phyloP scores from a whole-genome alignment of 768 basidiomycete genomes.

The Termitomyces sp. region DNA sequence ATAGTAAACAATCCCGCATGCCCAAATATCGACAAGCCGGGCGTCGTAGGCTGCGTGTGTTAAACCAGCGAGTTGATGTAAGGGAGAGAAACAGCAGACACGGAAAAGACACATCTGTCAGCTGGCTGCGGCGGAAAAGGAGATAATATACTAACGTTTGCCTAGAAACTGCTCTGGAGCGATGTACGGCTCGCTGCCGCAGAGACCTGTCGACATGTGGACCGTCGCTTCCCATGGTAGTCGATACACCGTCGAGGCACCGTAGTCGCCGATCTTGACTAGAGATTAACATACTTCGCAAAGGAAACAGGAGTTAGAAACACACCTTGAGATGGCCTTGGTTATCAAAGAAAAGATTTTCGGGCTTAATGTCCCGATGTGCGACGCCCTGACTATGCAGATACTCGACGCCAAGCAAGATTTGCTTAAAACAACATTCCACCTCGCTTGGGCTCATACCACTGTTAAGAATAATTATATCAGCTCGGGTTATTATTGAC shows the following conservation, averaged over 20 bases:
- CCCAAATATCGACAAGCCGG: conserved; percentile 96
- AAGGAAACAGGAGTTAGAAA: background rate
- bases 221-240: conserved; percentile 97
- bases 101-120: conserved; percentile 31
- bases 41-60: conserved; percentile 82
- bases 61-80: background rate
- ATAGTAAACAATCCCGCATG: conserved; percentile 95
- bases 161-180: conserved; percentile 96
- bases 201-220: conserved; percentile 95
- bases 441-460: conserved; percentile 87
- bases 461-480: conserved; percentile 18
- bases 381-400: conserved; percentile 96
- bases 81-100: conserved; percentile 5
- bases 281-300: background rate
- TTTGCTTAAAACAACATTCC: conserved; percentile 98
- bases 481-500: conserved; percentile 11
- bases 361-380: conserved; percentile 97
- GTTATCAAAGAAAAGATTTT: conserved; percentile 93
- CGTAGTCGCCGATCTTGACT: conserved; percentile 90
- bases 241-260: conserved; percentile 97
- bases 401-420: conserved; percentile 82
- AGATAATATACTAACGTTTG: conserved; percentile 72
- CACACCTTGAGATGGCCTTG: conserved; percentile 89
- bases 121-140: conserved; percentile 21
- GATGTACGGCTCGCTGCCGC: conserved; percentile 98